Base-by-base conservation (phyloP, 2,329 filamentous ascomycete genomes). In the Hansfordia pulvinata region DNA sequence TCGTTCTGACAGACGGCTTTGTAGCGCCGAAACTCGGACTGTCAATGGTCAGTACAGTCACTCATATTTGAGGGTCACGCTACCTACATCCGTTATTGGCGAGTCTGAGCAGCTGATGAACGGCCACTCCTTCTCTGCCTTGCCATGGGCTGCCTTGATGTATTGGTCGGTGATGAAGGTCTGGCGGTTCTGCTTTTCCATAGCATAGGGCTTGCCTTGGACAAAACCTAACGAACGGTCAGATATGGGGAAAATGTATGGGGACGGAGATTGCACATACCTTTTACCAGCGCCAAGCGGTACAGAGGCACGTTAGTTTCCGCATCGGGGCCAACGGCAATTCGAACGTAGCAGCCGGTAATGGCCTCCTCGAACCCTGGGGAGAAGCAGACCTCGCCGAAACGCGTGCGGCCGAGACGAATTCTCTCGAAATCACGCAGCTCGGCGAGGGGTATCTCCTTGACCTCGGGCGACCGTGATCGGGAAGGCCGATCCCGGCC, bases 51-150 rank as follows among this genome's bases (percentile, higher is more conserved):
- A 55, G 43, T 34, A 25, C 29, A 9, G 21, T 13, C 16, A 24
- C 12, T 23, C 16, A 31, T n/a, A 28, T 29, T 2, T 8, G 8
- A 17, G 17, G 8, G 10, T 7, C 6, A 24, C 49, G 63, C 36
- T 58, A 83, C 79, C 52, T n/a, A n/a, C n/a, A n/a, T 90, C 84
- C n/a, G 79, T 82, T 44, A 96, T 81, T 21, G 66, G 62, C 26
- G 76, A 73, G 49, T 93, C 86, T 0, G 90, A 96, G 46, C 88
- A 86, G 35, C 78, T 77, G 34, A 90, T 77, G 51, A 96, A 94
- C 4, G 86, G 85, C 56, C 85, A 94, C 19, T 86, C 75, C 47
- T 78, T 79, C 44, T 84, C 69, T 0, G 80, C 67, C 41, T 86
- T 85, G 23, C 90, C 90, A 46, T 93, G 80, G 6, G 83, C 75